phyloP scores from a whole-genome alignment of 2,329 filamentous ascomycete genomes.

The Esteya vermicola region DNA sequence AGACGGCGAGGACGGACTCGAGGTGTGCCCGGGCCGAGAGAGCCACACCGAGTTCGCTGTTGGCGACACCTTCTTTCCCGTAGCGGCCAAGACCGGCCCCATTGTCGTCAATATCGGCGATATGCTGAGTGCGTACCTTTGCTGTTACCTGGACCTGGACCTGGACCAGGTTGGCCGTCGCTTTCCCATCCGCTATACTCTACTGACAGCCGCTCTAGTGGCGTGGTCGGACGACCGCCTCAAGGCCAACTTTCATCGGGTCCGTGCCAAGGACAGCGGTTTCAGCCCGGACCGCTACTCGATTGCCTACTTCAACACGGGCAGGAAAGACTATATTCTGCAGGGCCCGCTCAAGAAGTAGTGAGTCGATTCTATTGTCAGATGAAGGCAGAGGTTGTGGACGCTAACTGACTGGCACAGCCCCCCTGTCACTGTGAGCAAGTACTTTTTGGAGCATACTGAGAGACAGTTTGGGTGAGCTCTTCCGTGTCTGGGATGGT shows the following conservation, averaged over 20 bases:
- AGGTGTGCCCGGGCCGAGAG: slow-evolving; percentile 50
- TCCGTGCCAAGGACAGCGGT: slow-evolving; percentile 23
- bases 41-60: slow-evolving; percentile 40
- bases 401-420: no score
- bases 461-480: no score
- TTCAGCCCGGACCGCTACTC: slow-evolving; percentile 36
- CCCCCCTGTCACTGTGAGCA: no score
- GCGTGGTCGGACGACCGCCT: slow-evolving; percentile 53
- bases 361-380: no score
- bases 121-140: neutral
- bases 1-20: slow-evolving; percentile 42
- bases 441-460: no score
- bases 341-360: neutral
- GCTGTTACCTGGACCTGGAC: no score
- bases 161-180: no score
- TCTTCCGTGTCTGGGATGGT: no score
- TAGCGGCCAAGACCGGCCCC: neutral
- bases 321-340: neutral
- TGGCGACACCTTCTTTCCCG: slow-evolving; percentile 25
- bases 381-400: no score
- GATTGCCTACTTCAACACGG: slow-evolving; percentile 44
- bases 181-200: neutral
- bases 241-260: slow-evolving; percentile 50
- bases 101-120: neutral
- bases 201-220: slow-evolving; percentile 14